phyloP scores from a whole-genome alignment of 305 asterid genomes.

The Fraxinus baroniana region DNA sequence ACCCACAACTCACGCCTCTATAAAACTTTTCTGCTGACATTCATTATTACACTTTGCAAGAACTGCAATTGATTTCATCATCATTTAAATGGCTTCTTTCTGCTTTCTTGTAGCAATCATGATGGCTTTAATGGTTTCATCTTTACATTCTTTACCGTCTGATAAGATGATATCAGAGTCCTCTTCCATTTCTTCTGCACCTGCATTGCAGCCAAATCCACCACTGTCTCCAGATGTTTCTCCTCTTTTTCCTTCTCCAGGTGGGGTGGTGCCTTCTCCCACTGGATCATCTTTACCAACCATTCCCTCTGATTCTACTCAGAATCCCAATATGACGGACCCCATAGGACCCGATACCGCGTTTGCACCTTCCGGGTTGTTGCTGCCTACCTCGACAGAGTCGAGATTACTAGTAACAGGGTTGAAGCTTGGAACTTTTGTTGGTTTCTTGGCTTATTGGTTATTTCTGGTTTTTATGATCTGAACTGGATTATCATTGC shows the following conservation, averaged over 20 bases:
- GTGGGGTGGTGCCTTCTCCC: slow-evolving; percentile 35
- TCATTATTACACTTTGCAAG: neutral
- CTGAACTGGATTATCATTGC: slow-evolving; percentile 11
- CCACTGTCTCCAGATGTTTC: slow-evolving; percentile 67
- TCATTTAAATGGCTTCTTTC: slow-evolving; percentile 50
- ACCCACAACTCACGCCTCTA: slow-evolving; percentile 13
- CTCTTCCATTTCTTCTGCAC: slow-evolving; percentile 44
- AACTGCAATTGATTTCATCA: slow-evolving; percentile 34
- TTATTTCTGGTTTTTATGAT: slow-evolving; percentile 26
- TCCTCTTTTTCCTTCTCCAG: slow-evolving; percentile 75
- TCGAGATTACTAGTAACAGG: slow-evolving; percentile 16
- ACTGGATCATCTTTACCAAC: slow-evolving; percentile 50
- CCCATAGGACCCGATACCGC: slow-evolving; percentile 57
- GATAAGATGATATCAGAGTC: slow-evolving; percentile 11
- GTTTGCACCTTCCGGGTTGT: slow-evolving; percentile 45
- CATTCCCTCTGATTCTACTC: slow-evolving; percentile 65
- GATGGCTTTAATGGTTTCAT: slow-evolving; percentile 27
- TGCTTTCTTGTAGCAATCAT: slow-evolving; percentile 30
- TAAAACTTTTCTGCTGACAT: neutral
- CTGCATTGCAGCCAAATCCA: slow-evolving; percentile 44
- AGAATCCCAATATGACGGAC: slow-evolving; percentile 46
- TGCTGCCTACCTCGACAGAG: slow-evolving; percentile 47
- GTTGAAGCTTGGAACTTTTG: slow-evolving; percentile 1
- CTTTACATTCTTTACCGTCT: slow-evolving; percentile 33
- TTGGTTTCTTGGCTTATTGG: slow-evolving; percentile 28